Percentiles rank a stretch among this genome's conserved stretches.
These are phyloP conservation scores for Mortierella sp. DNA, from an alignment of 371 early-diverging fungal genomes.

Conservation along the genomic window DNA sequence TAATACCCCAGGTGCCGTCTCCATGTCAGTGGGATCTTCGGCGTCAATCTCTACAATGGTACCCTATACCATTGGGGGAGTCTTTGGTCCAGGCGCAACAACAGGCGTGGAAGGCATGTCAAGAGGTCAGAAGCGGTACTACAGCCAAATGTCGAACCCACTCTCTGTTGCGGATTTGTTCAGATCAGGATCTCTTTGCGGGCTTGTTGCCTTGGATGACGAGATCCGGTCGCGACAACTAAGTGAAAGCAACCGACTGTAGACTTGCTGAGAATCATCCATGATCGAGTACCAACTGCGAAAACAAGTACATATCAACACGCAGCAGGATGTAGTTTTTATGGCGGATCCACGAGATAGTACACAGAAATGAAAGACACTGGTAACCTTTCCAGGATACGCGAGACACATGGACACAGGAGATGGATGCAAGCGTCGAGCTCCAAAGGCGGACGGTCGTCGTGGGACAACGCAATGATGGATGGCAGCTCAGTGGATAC, in stretches of 20 bases:
- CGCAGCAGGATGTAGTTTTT: too few species aligned
- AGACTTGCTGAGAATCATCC: neutral
- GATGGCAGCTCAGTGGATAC: too few species aligned
- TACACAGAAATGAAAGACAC: too few species aligned
- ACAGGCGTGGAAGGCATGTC: slow-evolving; percentile 7
- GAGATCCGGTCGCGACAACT: slow-evolving; percentile 48
- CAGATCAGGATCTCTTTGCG: slow-evolving; percentile 44
- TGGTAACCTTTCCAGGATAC: too few species aligned
- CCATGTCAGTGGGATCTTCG: neutral
- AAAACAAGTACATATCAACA: too few species aligned
- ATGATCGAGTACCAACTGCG: too few species aligned
- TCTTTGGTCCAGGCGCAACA: neutral
- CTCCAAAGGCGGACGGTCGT: too few species aligned
- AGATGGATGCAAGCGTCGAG: too few species aligned
- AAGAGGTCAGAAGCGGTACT: slow-evolving; percentile 46
- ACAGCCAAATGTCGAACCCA: slow-evolving; percentile 49
- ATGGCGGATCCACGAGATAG: too few species aligned
- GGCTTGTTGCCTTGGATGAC: slow-evolving; percentile 48
- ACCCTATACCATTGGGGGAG: neutral
- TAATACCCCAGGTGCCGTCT: neutral
- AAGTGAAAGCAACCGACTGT: slow-evolving; percentile 48
- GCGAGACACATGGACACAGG: too few species aligned
- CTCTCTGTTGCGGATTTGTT: slow-evolving; percentile 45
- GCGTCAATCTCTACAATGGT: neutral
- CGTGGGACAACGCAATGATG: neutral